phyloP scores from a whole-genome alignment of 148 eudicot species.

The Fagopyrum tataricum region DNA sequence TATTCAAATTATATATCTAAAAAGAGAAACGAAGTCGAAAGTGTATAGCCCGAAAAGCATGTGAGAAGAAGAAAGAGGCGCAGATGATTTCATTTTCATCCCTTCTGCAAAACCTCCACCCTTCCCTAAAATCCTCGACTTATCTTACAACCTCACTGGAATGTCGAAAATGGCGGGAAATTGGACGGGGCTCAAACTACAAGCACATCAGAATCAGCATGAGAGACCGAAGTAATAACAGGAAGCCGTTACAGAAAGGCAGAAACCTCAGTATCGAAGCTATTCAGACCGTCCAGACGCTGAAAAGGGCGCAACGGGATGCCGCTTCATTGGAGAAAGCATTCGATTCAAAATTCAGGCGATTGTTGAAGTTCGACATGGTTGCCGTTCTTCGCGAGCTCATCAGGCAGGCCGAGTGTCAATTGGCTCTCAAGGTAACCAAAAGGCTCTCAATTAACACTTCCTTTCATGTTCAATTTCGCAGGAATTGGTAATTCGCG shows the following conservation, averaged over 20 bases:
- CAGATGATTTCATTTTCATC: slow-evolving; percentile 5
- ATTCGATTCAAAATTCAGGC: slow-evolving; percentile 28
- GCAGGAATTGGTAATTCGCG: background rate
- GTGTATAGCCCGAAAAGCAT: too few species aligned
- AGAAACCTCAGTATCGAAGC: slow-evolving; percentile 59
- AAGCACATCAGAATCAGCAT: slow-evolving; percentile 19
- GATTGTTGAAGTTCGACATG: slow-evolving; percentile 54
- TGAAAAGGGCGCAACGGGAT: slow-evolving; percentile 36
- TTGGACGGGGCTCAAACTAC: background rate
- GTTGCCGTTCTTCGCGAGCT: slow-evolving; percentile 64
- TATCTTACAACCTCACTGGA: slow-evolving; percentile 1
- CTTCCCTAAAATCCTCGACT: background rate
- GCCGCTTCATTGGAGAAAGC: slow-evolving; percentile 21
- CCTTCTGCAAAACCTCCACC: background rate
- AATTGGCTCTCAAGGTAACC: slow-evolving; percentile 43
- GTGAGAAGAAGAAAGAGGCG: background rate
- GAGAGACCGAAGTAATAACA: slow-evolving; percentile 72
- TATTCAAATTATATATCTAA: too few species aligned
- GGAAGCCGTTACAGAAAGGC: slow-evolving; percentile 59
- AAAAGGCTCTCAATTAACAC: background rate
- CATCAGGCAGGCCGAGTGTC: slow-evolving; percentile 43
- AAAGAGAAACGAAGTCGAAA: too few species aligned
- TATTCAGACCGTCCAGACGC: slow-evolving; percentile 49
- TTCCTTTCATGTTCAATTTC: background rate
- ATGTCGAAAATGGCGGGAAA: slow-evolving; percentile 9